phyloP scores from a whole-genome alignment of 2,329 filamentous ascomycete species.

The Pyrenophora graminea region DNA sequence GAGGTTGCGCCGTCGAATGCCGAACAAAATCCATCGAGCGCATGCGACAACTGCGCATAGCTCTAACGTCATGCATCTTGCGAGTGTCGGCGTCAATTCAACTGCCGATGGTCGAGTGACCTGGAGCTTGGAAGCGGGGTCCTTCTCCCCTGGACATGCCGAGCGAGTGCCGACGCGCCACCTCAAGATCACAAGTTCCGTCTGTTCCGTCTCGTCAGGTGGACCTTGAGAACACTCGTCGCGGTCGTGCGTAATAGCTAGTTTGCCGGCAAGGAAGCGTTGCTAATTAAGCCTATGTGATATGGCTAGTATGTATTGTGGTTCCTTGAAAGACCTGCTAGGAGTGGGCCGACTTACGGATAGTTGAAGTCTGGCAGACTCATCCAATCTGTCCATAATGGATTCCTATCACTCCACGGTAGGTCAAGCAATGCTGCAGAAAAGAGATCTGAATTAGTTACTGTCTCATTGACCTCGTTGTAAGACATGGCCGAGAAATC shows the following conservation, averaged over 20 bases:
- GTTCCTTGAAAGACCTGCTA: too few species aligned
- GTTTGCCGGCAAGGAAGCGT: too few species aligned
- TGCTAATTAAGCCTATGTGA: too few species aligned
- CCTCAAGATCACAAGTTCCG: background rate
- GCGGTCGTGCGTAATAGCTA: too few species aligned
- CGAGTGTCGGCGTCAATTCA: constrained; percentile 8
- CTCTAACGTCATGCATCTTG: constrained; percentile 12
- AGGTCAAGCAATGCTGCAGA: constrained; percentile 60
- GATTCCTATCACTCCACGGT: constrained; percentile 59
- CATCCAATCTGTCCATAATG: constrained; percentile 44
- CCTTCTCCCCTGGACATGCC: background rate
- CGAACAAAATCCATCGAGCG: constrained; percentile 6
- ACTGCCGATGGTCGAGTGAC: constrained; percentile 7
- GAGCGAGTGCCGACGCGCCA: constrained; percentile 7
- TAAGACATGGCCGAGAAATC: constrained; percentile 73
- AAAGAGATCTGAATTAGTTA: constrained; percentile 66
- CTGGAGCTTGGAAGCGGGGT: constrained; percentile 3
- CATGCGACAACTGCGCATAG: constrained; percentile 3
- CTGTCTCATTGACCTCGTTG: constrained; percentile 67
- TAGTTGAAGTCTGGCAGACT: constrained; percentile 42
- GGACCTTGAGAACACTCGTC: too few species aligned
- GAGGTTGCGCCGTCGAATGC: constrained; percentile 1
- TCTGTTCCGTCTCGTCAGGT: too few species aligned
- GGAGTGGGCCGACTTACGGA: constrained; percentile 7
- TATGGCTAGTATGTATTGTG: too few species aligned